Evolutionary conservation across 495 filamentous ascomycete species (phyloP), one percentile per base, ranked within the genome.

Genomic region (Aspergillus kassunensis): DNA sequence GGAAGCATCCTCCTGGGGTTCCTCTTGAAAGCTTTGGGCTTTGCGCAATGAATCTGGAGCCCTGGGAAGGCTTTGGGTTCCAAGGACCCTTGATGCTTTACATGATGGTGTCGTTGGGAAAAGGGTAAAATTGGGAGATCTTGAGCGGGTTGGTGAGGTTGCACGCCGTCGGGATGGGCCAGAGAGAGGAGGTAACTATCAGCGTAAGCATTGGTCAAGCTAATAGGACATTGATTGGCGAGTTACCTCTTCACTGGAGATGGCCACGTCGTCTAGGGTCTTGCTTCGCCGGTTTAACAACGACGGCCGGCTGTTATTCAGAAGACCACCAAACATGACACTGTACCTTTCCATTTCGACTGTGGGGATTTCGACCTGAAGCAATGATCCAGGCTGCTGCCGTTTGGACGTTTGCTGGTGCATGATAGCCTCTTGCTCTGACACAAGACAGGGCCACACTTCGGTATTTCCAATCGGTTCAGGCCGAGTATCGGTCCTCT

Each of bases 341-440:
- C 89, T 95, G 56, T 96, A 97, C 19, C 92, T 76, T 62, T 96
- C 92, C 76, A 97, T 76, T 44, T 89, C 75, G 34, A 88, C 77
- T 29, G 78, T 75, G 0, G 92, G 92, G 31, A 97, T 95, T 29
- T 93, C 82, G 6, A 97, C 80, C 49, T 90, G 77, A 29, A 97
- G 70, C 12, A 79, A 33, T 0, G 63, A 65, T 8, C 48, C 58
- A 2, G 29, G 25, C 34, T 19, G 18, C 10, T 31, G 20, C 39
- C 19, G 41, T 13, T 13, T 40, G 27, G 27, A 20, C 30, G 48
- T 24, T 12, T 49, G 35, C 20, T 61, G 29, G 3, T 40, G 48
- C n/a, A 18, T 36, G 16, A 37, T 43, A 7, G 44, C 7, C 18
- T 50, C 46, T 8, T 57, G 37, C 23, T 66, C 59, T 6, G 57